Evolutionary conservation across 169 alveolate species (phyloP), one percentile per base, ranked within the genome.

Genomic region (Plasmodium billcollinsi): DNA sequence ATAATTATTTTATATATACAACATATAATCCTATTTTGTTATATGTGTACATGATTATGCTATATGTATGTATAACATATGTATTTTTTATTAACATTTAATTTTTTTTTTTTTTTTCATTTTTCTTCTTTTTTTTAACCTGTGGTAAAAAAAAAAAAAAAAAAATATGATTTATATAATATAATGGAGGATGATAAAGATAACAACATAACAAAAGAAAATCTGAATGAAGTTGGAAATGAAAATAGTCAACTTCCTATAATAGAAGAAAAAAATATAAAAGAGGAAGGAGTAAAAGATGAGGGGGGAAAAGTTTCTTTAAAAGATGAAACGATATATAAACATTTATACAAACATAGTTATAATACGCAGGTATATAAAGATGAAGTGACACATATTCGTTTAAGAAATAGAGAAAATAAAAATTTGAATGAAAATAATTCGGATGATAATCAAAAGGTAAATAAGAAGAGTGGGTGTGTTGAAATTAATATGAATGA

Each of bases 291-390:
- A 11, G 9, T 11, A 14, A 56, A 26, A 9, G 71, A 29, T 71
- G 63, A 24, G 49, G 66, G 15, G 26, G 56, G 45, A 61, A 58
- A 59, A 0, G 29, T 15, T 59, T 12, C 8, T n/a, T 59, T 59
- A 59, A 59, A 20, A 9, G 45, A 9, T 18, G 88, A 74, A 49
- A 6, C 43, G 2, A 74, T n/a, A 50, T 39, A 74, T 58, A 74
- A 66, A 66, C 33, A 20, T 29, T 20, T 59, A 18, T 74, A 74
- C 33, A 74, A 59, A 11, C 88, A 74, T 49, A 74, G 45, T 21
- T 58, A 58, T 66, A 74, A 59, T 39, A 47, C 70, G 33, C 67
- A 29, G 15, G 29, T 62, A 18, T 20, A 73, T 74, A 56, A 49
- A 75, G 62, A 72, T 73, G 75, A 50, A 24, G 43, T 66, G 33